A percentile compares a stretch with the other conserved stretches of the same genome.
phyloP scores from a whole-genome alignment of 176 grass and related monocot genomes.

The Triticum aestivum region IWGSC_CS_RefSeq_v2.1 NC_057808.1:388776605-388777104 shows the following conservation, averaged over 20 bases:
- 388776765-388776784: neutral
- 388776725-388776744: constrained; percentile 44
- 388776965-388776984: neutral
- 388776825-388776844: neutral
- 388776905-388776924: constrained; percentile 81
- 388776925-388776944: constrained; percentile 71
- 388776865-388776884: constrained; percentile 42
- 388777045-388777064: neutral
- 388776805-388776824: neutral
- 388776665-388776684: too few species aligned
- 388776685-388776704: too few species aligned
- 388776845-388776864: constrained; percentile 16
- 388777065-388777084: neutral
- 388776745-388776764: constrained; percentile 84
- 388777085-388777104: neutral
- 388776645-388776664: too few species aligned
- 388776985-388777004: neutral
- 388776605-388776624: too few species aligned
- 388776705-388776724: too few species aligned
- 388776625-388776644: too few species aligned
- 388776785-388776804: neutral
- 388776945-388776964: neutral
- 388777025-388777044: neutral
- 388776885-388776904: constrained; percentile 98
- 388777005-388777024: constrained; percentile 16